A percentile compares a stretch with the other conserved stretches of the same genome.
These are phyloP conservation scores for Clohesyomyces aquaticus DNA, from an alignment of 495 filamentous ascomycete genomes.

Conservation along the genomic window DNA sequence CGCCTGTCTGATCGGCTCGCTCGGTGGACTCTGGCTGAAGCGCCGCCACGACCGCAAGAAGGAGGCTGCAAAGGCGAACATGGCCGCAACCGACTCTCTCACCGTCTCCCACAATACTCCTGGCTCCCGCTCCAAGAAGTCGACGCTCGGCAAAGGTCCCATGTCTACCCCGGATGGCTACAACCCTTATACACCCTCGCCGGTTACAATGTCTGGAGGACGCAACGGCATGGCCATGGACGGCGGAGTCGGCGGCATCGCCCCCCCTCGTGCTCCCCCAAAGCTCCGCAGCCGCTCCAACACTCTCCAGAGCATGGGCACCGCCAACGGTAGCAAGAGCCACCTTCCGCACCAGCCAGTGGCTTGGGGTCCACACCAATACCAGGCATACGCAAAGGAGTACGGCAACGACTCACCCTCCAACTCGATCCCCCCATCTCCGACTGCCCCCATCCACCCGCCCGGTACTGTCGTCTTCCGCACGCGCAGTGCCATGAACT, in stretches of 20 bases:
- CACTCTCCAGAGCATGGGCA: slow-evolving; percentile 19
- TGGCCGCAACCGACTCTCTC: slow-evolving; percentile 30
- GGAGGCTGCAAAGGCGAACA: slow-evolving; percentile 34
- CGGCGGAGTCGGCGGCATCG: slow-evolving; percentile 25
- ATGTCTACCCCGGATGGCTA: too few relatives aligned
- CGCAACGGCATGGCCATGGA: slow-evolving; percentile 13
- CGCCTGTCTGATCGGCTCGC: slow-evolving; percentile 40
- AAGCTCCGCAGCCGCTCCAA: slow-evolving; percentile 14
- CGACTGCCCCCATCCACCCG: slow-evolving; percentile 7
- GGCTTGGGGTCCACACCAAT: slow-evolving; percentile 35
- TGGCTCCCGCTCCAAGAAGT: not conserved
- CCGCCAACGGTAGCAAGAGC: slow-evolving; percentile 19
- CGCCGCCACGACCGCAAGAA: slow-evolving; percentile 41
- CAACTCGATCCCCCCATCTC: slow-evolving; percentile 20
- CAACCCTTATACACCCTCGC: too few relatives aligned
- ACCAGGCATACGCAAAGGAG: slow-evolving; percentile 6
- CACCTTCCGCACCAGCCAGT: slow-evolving; percentile 25
- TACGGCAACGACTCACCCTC: slow-evolving; percentile 7
- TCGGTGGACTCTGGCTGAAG: slow-evolving; percentile 40
- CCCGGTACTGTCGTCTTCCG: slow-evolving; percentile 20
- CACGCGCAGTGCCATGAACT: slow-evolving; percentile 11
- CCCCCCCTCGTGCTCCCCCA: slow-evolving; percentile 15
- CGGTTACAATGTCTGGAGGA: not conserved
- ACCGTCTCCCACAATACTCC: not conserved
- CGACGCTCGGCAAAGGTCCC: slow-evolving; percentile 1